Base-by-base conservation (phyloP, 1,284 basidiomycete genomes). In the Leccinum solheimii region DNA sequence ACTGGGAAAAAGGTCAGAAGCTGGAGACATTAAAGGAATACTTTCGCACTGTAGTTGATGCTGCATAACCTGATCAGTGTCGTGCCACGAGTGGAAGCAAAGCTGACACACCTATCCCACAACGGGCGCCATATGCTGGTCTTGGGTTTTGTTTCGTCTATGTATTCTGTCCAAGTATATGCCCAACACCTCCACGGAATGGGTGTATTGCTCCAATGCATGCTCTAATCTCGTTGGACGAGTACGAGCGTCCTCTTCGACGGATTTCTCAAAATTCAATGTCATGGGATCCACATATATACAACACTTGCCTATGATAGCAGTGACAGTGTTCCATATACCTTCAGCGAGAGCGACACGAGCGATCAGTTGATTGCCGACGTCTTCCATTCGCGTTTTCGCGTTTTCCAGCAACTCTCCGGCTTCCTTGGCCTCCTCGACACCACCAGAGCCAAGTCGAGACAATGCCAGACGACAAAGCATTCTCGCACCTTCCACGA, bases 401-500 rank as follows among this genome's bases (percentile, higher is more conserved):
- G 86, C 88, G 66, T 83, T 84, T 63, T 80, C 78, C 21, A 91
- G 68, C 54, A 88, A 73, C 14, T 71, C 76, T 0, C 81, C 83
- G 0, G 90, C n/a, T n/a, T n/a, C n/a, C n/a, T 80, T 79, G 9
- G 80, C 83, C 62, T 88, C 82, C 49, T 82, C 81, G 26, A 84
- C 76, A 9, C 72, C 70, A 45, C 74, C 74, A 7, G 66, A 66
- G 30, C 58, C 79, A 73, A 61, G 79, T 63, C 60, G 70, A 48
- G 54, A 73, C 68, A 65, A 61, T 4, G 83, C 81, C n/a, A 80
- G 69, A 50, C 83, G 79, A 62, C 88, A 88, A 21, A 95, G 76
- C 84, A 96, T 86, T 59, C 89, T 79, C 3, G 87, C 81, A 3
- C 94, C 95, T 40, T 87, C 83, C 1, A 91, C 79, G 9, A 95